Evolutionary conservation across 208 protist genomes (phyloP), one percentile per base, ranked within the genome.

Genomic region (Phytomonas francai): DNA sequence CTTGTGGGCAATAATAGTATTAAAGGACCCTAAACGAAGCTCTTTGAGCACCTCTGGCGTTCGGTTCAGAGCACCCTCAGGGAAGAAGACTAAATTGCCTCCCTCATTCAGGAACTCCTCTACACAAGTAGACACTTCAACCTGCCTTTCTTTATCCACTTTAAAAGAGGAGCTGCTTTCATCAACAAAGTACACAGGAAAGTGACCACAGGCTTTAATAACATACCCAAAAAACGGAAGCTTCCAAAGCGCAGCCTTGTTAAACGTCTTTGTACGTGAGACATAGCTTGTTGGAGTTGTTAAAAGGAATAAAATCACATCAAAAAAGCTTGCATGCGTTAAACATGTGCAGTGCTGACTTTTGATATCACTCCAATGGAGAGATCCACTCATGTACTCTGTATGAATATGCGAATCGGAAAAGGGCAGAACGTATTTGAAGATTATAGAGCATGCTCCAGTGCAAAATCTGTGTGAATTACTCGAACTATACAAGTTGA

Each of bases 311-410:
- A 94, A 70, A 25, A 95, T 34, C 0, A 80, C 87, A 76, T 97
- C 91, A 39, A 93, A 94, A 82, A 93, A 94, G 58, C 84, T 92
- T 11, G 88, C 84, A 83, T 97, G 91, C 65, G 81, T 88, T 30
- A 93, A 65, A 62, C 87, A 88, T 3, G 94, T 60, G 54, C 80
- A 77, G 68, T 89, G 80, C 45, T 79, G 74, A 63, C 61, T 36
- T n/a, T 66, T 77, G 54, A 94, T 85, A 42, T 73, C 68, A 12
- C 71, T 73, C 63, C 68, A 82, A 33, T 72, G 70, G 45, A 94
- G 72, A 2, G 84, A 91, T 4, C 78, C 83, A 29, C 80, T 74
- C 80, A 92, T 79, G 61, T 78, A 49, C 65, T 84, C 69, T 11
- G 91, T 70, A 33, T 65, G 76, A 30, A 94, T 84, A 74, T 94